These are phyloP conservation scores for Zygotorulaspora florentina DNA, from an alignment of 805 yeast species.

Conservation along the genomic window DNA sequence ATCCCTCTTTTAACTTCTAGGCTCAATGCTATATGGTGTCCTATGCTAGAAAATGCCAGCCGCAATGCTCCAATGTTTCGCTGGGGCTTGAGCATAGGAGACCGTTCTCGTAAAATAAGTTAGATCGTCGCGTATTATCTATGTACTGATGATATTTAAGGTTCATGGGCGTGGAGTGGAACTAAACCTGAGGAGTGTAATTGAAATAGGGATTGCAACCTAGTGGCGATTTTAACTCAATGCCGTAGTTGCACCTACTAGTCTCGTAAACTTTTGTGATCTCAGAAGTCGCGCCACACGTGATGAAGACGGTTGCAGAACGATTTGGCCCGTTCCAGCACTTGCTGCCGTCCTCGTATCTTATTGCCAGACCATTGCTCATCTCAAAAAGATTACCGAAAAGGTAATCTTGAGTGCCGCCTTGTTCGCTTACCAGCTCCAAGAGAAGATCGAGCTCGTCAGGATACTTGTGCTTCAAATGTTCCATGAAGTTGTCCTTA, in stretches of 20 bases:
- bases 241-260: constrained; percentile 75
- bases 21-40: too few species aligned
- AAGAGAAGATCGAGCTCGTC: constrained; percentile 22
- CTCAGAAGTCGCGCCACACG: constrained; percentile 57
- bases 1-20: too few species aligned
- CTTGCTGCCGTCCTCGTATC: constrained; percentile 59
- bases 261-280: constrained; percentile 69
- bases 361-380: constrained; percentile 34
- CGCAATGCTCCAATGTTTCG: too few species aligned
- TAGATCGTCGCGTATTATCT: too few species aligned
- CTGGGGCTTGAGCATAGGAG: too few species aligned
- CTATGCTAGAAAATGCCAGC: too few species aligned
- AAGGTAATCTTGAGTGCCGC: constrained; percentile 17
- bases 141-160: too few species aligned
- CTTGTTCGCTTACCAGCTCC: constrained; percentile 25
- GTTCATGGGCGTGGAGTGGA: too few species aligned
- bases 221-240: constrained; percentile 43
- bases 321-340: constrained; percentile 96
- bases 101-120: too few species aligned
- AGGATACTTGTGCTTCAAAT: constrained; percentile 23
- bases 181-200: neutral
- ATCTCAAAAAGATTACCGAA: constrained; percentile 33
- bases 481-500: constrained; percentile 19
- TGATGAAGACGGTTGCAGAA: constrained; percentile 56
- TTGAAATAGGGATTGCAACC: constrained; percentile 35